Evolutionary conservation across 2,329 filamentous ascomycete species (phyloP), one percentile per base, ranked within the genome.

Genomic region (Trichophyton equinum): DNA sequence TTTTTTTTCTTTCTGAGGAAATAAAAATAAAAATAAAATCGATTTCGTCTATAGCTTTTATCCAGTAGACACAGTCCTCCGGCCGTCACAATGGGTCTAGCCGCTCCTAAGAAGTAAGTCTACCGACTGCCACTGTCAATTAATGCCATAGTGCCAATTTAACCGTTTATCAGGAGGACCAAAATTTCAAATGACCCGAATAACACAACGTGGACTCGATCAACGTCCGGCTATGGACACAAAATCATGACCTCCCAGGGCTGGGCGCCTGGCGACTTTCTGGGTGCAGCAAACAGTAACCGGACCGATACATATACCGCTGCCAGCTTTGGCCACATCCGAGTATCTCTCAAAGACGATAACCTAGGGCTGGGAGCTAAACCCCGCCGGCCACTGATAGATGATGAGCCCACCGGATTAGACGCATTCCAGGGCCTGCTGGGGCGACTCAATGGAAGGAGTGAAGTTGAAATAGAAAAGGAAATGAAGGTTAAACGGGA

Each of bases 111-210:
- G 71, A 87, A 85, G 85, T 88, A 78, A 71, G 75, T 59, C 9
- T 27, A 22, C 33, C 42, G 18, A n/a, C 36, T 25, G 27, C 38
- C 27, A 13, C 33, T 13, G 33, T 38, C 9, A 0, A 38, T 38
- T 38, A 38, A 38, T 38, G 33, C 33, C 33, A 38, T 38, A 13
- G 33, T 3, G 9, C 9, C 18, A 42, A 25, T 57, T 42, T 15
- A 44, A 27, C 13, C 20, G 8, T 38, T 20, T 15, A 46, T 44
- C 62, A 84, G 81, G 68, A 79, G 77, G 67, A 80, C 80, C 56
- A 95, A 92, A 76, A 85, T 97, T 70, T 87, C 87, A 66, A 82
- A 87, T 72, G 94, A 99, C 75, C 94, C 94, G 6, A 96, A 97
- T 77, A 99, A 97, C 74, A 96, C 89, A 56, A 85, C 83, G 80